Evolutionary conservation across 257 asterid species (phyloP), one percentile per base, ranked within the genome.

Genomic region (Solanum ahanhuiri): DNA sequence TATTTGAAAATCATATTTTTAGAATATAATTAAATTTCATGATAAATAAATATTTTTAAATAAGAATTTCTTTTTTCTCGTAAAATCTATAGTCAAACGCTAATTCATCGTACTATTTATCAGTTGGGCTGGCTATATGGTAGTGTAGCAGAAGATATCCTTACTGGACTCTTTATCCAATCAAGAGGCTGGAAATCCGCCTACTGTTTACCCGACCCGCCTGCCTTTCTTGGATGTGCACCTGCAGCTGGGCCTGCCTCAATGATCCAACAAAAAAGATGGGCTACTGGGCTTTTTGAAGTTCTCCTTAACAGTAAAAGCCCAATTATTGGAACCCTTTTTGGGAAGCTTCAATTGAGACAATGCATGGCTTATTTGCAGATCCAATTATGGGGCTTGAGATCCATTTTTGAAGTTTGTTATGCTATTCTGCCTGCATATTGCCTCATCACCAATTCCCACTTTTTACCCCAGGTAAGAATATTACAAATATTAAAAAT

Each of bases 121-220:
- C 69, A 90, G 92, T 17, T 90, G 15, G 93, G 93, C 15, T 91
- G 87, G 87, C 86, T 91, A 18, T 91, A 89, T 83, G 93, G 93
- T 75, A 75, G 86, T 9, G 45, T 87, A 12, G 63, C 91, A 34
- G 93, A 91, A 37, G 93, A 91, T 23, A 10, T 77, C 12, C 43
- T 89, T 0, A 91, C 93, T 5, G 91, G 91, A 28, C 73, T 88
- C 23, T 58, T 7, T 10, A 91, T 91, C 35, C 93, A 91, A 7
- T 51, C 70, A 1, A 83, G 28, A 48, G 91, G 91, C 12, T 91
- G 91, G 93, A 84, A 48, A 85, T 41, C 93, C 4, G 88, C 54
- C 15, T 88, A 83, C 84, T 86, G 89, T 6, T 23, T 20, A 2
- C 89, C 91, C 28, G 48, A 83, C 77, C 93, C 93, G 41, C 45